Evolutionary conservation across 805 yeast species (phyloP), one percentile per base, ranked within the genome.

Genomic region (Wickerhamiella sorbophila): DNA sequence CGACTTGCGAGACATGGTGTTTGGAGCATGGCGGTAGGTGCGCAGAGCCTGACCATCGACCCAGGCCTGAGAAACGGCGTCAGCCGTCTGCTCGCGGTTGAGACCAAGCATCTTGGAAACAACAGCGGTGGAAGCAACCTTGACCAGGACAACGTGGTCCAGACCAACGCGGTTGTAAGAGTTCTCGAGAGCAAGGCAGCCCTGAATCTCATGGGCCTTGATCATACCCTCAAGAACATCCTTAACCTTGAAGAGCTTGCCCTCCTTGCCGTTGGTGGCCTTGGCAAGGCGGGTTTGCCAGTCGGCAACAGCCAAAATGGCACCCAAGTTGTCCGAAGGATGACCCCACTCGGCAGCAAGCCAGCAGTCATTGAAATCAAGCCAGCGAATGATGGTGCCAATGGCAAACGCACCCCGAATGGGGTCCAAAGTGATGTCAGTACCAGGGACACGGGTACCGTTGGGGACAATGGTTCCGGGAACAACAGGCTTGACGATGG

Each of bases 321-420:
- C 75, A 37, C 78, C 79, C 39, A 74, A 51, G 55, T 74, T 74
- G 52, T 74, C 79, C 26, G 75, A 69, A 19, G 79, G 79, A 55
- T 74, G 79, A 3, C 79, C 79, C 79, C 79, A 74, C 55, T 74
- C 79, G n/a, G 77, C 77, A 38, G 79, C 79, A 33, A 74, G 57
- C 79, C 79, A 74, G 56, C 79, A 74, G 53, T 74, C 79, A 47
- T 74, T 74, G 60, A 66, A 74, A 49, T 74, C 79, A 43, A 74
- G 58, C 79, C 79, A 74, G 44, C 79, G 64, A 50, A 74, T 71
- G 44, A 68, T 56, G 17, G 77, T 68, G 8, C 78, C 78, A 44
- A 72, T 69, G 33, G 71, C 60, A 59, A 74, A 74, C 16, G 78
- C 77, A 34, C 73, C 79, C 43, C 72, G 66, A 34, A 74, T 61